A percentile compares a stretch with the other conserved stretches of the same genome.
Evolutionary conservation across 306 rosid genomes (phyloP).

Genomic region (Vicia sativa): DNA sequence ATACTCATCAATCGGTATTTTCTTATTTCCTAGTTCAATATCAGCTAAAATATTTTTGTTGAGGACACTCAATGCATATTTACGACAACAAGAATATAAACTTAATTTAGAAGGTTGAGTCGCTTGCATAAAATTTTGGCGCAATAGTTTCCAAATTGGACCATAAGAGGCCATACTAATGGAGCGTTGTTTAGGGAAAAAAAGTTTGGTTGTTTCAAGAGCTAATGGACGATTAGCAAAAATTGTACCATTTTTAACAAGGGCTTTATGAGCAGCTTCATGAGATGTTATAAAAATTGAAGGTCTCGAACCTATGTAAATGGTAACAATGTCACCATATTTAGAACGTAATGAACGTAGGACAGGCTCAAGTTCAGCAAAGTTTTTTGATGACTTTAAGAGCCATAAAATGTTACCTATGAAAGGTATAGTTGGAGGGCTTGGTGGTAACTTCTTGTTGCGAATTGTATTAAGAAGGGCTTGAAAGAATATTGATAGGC

Average conservation of each 20-base stretch:
- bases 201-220: conserved; percentile 34
- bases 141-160: conserved; percentile 48
- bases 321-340: conserved; percentile 52
- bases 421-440: conserved; percentile 55
- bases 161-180: conserved; percentile 49
- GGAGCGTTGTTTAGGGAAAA: conserved; percentile 40
- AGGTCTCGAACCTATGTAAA: conserved; percentile 50
- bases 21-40: conserved; percentile 27
- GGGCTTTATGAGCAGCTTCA: conserved; percentile 50
- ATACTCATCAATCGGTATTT: conserved; percentile 33
- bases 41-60: conserved; percentile 24
- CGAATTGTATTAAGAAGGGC: neutral
- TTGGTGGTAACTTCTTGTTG: conserved; percentile 51
- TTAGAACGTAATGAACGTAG: conserved; percentile 48
- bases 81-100: conserved; percentile 48
- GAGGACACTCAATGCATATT: conserved; percentile 35
- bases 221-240: conserved; percentile 53
- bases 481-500: conserved; percentile 19
- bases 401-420: conserved; percentile 57
- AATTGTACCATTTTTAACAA: conserved; percentile 46
- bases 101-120: conserved; percentile 44
- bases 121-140: conserved; percentile 50
- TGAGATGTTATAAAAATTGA: conserved; percentile 53
- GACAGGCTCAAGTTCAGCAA: conserved; percentile 48
- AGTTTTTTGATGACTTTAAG: conserved; percentile 49